Conservation (phyloP, 2,329 filamentous ascomycete genomes). For the Nothophaeocryptopus gaeumannii region DNA sequence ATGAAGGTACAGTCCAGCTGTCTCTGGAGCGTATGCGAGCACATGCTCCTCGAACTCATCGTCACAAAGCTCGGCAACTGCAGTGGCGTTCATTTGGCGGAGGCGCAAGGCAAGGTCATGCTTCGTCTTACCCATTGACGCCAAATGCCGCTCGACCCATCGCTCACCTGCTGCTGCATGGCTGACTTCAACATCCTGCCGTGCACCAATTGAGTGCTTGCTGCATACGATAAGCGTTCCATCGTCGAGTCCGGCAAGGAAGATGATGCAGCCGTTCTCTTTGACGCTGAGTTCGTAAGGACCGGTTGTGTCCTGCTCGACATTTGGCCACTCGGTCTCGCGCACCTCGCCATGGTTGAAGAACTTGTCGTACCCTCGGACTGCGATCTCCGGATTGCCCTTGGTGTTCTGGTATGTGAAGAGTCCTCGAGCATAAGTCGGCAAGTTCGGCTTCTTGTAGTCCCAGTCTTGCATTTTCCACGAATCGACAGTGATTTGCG, state of each 20-base stretch:
- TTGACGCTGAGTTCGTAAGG: slow-evolving; percentile 96
- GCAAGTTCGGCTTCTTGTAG: slow-evolving; percentile 82
- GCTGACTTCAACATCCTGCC: slow-evolving; percentile 68
- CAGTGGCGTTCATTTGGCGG: slow-evolving; percentile 79
- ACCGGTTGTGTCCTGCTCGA: slow-evolving; percentile 70
- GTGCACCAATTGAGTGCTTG: slow-evolving; percentile 89
- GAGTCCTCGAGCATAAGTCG: slow-evolving; percentile 87
- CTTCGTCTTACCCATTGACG: slow-evolving; percentile 71
- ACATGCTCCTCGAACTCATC: slow-evolving; percentile 97
- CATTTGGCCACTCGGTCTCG: slow-evolving; percentile 78
- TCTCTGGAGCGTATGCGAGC: slow-evolving; percentile 76
- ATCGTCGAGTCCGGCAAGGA: slow-evolving; percentile 87
- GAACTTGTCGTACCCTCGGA: slow-evolving; percentile 97
- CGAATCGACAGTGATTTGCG: slow-evolving; percentile 71
- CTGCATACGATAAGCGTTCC: slow-evolving; percentile 92
- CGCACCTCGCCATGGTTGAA: slow-evolving; percentile 86
- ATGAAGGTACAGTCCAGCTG: slow-evolving; percentile 89
- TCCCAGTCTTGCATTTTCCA: slow-evolving; percentile 96
- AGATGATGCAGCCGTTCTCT: slow-evolving; percentile 99
- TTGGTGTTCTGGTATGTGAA: slow-evolving; percentile 75
- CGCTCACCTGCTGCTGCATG: slow-evolving; percentile 81
- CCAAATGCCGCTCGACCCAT: slow-evolving; percentile 78
- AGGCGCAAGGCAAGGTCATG: slow-evolving; percentile 74
- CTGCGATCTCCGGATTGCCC: slow-evolving; percentile 71
- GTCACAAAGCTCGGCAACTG: slow-evolving; percentile 93